phyloP scores from a whole-genome alignment of 768 basidiomycete genomes.

The Lactifluus volemus region DNA sequence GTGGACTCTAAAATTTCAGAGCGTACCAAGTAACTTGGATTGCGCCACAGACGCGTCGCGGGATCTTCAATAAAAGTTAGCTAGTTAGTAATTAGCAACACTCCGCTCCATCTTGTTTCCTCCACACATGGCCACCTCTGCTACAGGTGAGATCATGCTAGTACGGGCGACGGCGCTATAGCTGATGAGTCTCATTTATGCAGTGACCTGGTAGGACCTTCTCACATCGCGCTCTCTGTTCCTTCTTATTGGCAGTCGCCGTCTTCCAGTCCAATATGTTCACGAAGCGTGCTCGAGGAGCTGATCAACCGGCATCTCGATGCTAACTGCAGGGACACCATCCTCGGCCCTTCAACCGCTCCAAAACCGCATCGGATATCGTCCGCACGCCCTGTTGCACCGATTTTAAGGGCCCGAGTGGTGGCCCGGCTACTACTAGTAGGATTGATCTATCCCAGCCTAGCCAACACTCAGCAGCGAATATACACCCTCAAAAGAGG shows the following conservation, averaged over 20 bases:
- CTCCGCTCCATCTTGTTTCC: background rate
- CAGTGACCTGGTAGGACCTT: constrained; percentile 10
- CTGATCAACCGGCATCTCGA: constrained; percentile 14
- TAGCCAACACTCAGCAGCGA: background rate
- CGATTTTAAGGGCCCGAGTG: background rate
- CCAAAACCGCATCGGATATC: background rate
- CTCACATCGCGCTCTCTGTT: background rate
- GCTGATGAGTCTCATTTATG: background rate
- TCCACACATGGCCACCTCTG: constrained; percentile 1
- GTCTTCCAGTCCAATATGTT: constrained; percentile 11
- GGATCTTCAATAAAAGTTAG: background rate
- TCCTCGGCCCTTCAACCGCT: constrained; percentile 3
- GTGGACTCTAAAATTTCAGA: background rate
- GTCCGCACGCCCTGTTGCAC: constrained; percentile 3
- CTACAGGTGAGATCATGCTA: background rate
- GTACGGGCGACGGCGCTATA: background rate
- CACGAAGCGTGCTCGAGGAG: constrained; percentile 7
- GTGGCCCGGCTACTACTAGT: background rate
- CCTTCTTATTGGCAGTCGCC: background rate
- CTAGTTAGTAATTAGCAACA: background rate
- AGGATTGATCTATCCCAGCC: background rate
- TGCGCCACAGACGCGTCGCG: background rate
- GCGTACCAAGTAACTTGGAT: background rate
- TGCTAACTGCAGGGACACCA: constrained; percentile 11
- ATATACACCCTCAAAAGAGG: constrained; percentile 1